Conservation (phyloP, 1,284 basidiomycete species). For the Marasmius oreades region DNA sequence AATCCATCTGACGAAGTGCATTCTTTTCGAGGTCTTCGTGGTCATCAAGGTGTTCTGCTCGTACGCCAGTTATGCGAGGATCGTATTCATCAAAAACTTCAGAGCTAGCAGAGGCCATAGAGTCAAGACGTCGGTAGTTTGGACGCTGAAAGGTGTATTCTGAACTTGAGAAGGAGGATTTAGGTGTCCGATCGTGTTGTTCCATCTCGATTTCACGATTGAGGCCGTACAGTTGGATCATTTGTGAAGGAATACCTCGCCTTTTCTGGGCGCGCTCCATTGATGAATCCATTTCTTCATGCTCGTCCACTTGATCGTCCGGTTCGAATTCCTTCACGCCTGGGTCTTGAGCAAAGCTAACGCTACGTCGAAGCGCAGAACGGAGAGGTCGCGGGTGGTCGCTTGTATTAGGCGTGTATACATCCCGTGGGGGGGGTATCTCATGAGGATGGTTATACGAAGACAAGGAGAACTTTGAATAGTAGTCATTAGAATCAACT, state of each 20-base stretch:
- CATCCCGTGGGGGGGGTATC: constrained; percentile 45
- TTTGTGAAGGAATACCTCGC: constrained; percentile 41
- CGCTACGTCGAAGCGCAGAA: constrained; percentile 24
- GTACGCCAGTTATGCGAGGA: constrained; percentile 44
- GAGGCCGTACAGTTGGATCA: constrained; percentile 52
- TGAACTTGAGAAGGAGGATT: constrained; percentile 1
- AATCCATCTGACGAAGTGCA: constrained; percentile 58
- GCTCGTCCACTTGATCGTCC: constrained; percentile 16
- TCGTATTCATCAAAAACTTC: constrained; percentile 54
- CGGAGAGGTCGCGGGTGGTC: constrained; percentile 17
- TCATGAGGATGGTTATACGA: constrained; percentile 59
- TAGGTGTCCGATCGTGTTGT: constrained; percentile 19
- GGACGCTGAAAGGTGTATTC: constrained; percentile 21
- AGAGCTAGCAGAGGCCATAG: constrained; percentile 33
- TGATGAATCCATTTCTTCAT: constrained; percentile 22
- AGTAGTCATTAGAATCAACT: neutral
- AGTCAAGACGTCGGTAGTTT: constrained; percentile 10
- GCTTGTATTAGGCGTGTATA: constrained; percentile 28
- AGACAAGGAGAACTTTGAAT: constrained; percentile 34
- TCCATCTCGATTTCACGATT: constrained; percentile 24
- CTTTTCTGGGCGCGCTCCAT: constrained; percentile 33
- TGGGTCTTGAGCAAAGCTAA: constrained; percentile 30
- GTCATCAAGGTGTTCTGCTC: constrained; percentile 46
- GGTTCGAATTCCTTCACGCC: constrained; percentile 22
- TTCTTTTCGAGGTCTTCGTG: constrained; percentile 57